Base-by-base conservation (phyloP, 768 basidiomycete species). In the Xanthoconium stramineum region DNA sequence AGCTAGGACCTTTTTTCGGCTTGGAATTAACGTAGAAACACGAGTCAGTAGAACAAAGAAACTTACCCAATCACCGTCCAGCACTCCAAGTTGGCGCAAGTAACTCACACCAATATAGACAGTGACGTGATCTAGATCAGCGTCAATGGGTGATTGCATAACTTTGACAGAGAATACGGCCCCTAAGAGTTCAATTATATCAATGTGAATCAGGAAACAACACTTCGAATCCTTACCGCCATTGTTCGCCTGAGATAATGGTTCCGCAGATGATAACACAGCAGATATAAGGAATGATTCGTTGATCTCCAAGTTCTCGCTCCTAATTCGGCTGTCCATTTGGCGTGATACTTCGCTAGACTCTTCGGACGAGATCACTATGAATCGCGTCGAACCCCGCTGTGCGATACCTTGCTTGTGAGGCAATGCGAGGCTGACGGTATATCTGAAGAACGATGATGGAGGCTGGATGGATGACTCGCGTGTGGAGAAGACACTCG, bases 61-160 rank as follows among this genome's bases (percentile, higher is more conserved):
- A 61, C 78, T 44, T 69, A 89, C 91, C 92, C 91, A 94, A 65
- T 92, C 91, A 33, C 86, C 86, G 58, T 82, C 80, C 48, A 90
- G 75, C 7, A 86, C 67, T 14, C 91, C 90, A 40, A 89, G 72
- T 50, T 75, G 80, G 38, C 81, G 79, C 15, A 94, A 75, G 55
- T 88, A 84, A n/a, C 75, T 64, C 3, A 87, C 83, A 33, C 79
- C 78, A 35, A 89, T 61, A 66, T 86, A 89, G 0, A 91, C 61
- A 4, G 85, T 80, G 40, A 72, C 74, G 48, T 86, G 79, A 51
- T 86, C 83, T 36, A 77, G 62, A 11, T 66, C 47, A 2, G 40
- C 15, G 30, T 76, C 72, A 13, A 75, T 60, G 3, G 74, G 74
- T 3, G 60, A 57, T 33, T 63, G 55, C 38, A 83, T 64, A 11